Conservation (phyloP, 2,329 filamentous ascomycete species). For the Aspergillus novofumigatus region DNA sequence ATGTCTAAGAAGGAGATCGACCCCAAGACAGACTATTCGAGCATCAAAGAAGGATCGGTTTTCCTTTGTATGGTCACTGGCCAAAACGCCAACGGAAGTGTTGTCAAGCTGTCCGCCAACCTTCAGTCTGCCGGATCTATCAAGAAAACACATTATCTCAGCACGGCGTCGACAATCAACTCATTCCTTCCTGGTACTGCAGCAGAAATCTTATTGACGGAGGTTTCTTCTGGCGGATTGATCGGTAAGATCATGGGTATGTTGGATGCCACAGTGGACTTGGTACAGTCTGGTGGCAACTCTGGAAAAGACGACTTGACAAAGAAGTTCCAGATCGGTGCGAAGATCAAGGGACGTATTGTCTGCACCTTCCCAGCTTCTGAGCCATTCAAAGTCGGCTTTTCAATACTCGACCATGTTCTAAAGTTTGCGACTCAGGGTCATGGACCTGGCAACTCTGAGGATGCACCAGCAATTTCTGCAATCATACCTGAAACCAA, state of each 20-base stretch:
- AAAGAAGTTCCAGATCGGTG: conserved; percentile 75
- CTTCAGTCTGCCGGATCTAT: conserved; percentile 64
- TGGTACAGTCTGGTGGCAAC: conserved; percentile 79
- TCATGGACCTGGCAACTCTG: conserved; percentile 37
- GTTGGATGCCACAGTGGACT: conserved; percentile 83
- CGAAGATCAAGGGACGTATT: conserved; percentile 79
- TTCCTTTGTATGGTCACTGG: conserved; percentile 77
- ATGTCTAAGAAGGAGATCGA: conserved; percentile 80
- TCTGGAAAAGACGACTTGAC: conserved; percentile 66
- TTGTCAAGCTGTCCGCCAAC: conserved; percentile 79
- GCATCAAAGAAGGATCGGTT: conserved; percentile 76
- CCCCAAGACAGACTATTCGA: conserved; percentile 57
- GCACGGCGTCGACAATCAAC: conserved; percentile 79
- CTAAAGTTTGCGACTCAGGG: conserved; percentile 52
- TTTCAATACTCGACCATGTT: conserved; percentile 85
- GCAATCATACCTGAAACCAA: conserved; percentile 72
- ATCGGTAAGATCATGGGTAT: conserved; percentile 88
- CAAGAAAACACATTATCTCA: conserved; percentile 62
- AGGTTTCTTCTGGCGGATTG: conserved; percentile 70
- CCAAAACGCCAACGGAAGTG: conserved; percentile 71
- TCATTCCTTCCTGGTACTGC: conserved; percentile 88
- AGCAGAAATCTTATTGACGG: conserved; percentile 77
- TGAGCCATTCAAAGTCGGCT: conserved; percentile 76
- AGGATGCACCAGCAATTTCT: conserved; percentile 52
- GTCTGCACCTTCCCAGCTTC: conserved; percentile 80